Evolutionary conservation across 805 yeast species (phyloP).

Genomic region (Diddensiella caesifluorescens): DNA sequence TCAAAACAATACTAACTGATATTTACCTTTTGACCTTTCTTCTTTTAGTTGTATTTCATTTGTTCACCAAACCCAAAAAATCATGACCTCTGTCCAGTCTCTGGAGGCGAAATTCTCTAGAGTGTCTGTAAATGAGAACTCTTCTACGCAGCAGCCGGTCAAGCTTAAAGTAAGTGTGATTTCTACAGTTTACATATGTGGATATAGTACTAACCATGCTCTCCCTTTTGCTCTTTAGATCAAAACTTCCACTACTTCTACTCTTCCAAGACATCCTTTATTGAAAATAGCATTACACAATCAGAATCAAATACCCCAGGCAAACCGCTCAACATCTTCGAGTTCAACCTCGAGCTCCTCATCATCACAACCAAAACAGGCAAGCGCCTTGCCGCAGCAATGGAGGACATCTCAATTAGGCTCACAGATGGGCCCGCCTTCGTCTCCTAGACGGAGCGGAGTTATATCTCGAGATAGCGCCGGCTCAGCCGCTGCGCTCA

Average conservation of each 20-base stretch:
- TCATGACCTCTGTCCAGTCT: slow-evolving; percentile 17
- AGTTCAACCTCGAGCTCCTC: not conserved
- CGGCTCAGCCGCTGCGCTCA: slow-evolving; percentile 10
- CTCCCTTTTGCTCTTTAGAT: not conserved
- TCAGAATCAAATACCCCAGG: slow-evolving; percentile 18
- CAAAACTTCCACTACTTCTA: slow-evolving; percentile 2
- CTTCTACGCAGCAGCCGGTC: slow-evolving; percentile 15
- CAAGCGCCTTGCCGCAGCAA: not conserved
- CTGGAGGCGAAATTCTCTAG: slow-evolving; percentile 21
- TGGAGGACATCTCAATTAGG: slow-evolving; percentile 1
- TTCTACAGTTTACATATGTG: not conserved
- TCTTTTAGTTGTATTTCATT: no score
- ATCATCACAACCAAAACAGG: slow-evolving; percentile 1
- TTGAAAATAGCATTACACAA: slow-evolving; percentile 22
- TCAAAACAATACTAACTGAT: no score
- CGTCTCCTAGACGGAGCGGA: slow-evolving; percentile 12
- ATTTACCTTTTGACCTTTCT: no score
- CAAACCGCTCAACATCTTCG: slow-evolving; percentile 8
- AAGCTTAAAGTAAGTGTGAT: not conserved
- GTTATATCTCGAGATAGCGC: slow-evolving; percentile 4
- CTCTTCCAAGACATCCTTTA: slow-evolving; percentile 20
- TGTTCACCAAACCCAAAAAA: not conserved
- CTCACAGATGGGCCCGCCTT: slow-evolving; percentile 13
- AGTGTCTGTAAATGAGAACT: slow-evolving; percentile 23
- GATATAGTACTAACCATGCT: no score